phyloP scores from a whole-genome alignment of 2,329 filamentous ascomycete species.

The Parascedosporium putredinis region DNA sequence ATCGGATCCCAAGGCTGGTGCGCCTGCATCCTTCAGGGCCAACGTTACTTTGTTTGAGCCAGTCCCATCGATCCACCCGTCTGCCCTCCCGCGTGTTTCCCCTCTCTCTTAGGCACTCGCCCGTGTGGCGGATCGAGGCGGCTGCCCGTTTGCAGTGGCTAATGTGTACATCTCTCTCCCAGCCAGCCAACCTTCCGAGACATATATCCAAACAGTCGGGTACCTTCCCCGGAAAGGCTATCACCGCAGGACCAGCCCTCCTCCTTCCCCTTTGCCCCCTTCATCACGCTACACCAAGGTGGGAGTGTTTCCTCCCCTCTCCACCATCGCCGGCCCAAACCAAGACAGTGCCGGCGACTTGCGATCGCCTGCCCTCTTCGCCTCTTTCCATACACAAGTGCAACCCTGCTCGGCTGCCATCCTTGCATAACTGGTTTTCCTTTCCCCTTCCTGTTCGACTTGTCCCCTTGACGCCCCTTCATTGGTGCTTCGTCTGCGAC shows the following conservation, averaged over 20 bases:
- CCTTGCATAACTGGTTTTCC: neutral
- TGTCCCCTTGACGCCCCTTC: neutral
- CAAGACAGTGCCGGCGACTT: no score
- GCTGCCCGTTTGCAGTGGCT: no score
- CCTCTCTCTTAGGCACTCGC: neutral
- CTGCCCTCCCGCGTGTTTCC: neutral
- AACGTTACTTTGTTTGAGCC: neutral
- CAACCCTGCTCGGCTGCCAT: neutral
- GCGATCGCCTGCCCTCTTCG: no score
- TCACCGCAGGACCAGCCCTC: neutral
- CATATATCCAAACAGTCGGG: constrained; percentile 1
- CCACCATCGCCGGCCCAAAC: no score
- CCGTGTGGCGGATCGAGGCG: constrained; percentile 1
- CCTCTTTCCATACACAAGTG: neutral
- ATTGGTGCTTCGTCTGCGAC: no score
- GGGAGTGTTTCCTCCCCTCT: neutral
- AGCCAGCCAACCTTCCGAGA: neutral
- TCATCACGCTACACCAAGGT: no score
- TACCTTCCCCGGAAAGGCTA: neutral
- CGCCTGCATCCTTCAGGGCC: neutral
- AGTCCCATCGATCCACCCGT: neutral
- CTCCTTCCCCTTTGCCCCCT: neutral
- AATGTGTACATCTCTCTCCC: neutral
- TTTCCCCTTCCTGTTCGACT: neutral
- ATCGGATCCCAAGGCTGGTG: neutral